Evolutionary conservation across 1,139 yeast genomes (phyloP).

Genomic region (Geotrichum phurueaensis): DNA sequence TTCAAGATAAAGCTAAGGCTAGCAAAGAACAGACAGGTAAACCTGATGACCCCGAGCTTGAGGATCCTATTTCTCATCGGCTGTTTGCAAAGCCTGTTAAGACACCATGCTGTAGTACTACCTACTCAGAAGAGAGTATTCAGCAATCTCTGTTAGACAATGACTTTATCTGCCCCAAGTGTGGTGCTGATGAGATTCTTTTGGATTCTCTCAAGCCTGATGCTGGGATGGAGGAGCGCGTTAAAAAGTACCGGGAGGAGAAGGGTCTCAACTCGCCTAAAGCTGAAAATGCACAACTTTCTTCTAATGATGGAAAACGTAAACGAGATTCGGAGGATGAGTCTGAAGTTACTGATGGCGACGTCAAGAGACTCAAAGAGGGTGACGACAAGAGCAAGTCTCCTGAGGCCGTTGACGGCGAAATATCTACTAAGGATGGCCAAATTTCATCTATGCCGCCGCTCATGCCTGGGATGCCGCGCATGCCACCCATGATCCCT

Average conservation of each 20-base stretch:
- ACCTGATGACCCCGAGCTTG: slow-evolving; percentile 55
- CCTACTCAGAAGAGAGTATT: slow-evolving; percentile 54
- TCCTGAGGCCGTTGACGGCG: slow-evolving; percentile 14
- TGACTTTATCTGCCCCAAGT: slow-evolving; percentile 88
- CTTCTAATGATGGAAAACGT: slow-evolving; percentile 15
- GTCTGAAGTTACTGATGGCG: slow-evolving; percentile 10
- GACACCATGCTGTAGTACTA: slow-evolving; percentile 73
- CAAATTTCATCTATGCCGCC: slow-evolving; percentile 2
- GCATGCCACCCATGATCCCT: slow-evolving; percentile 22
- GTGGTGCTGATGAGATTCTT: slow-evolving; percentile 66
- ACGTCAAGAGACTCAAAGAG: slow-evolving; percentile 11
- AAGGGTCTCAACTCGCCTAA: slow-evolving; percentile 31
- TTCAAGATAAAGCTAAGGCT: slow-evolving; percentile 52
- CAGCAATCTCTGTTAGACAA: slow-evolving; percentile 72
- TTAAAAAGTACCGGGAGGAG: slow-evolving; percentile 48
- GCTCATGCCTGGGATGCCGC: slow-evolving; percentile 15
- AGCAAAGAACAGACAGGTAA: slow-evolving; percentile 32
- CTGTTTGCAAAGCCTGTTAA: slow-evolving; percentile 68
- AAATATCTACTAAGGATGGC: slow-evolving; percentile 9
- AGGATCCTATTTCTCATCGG: slow-evolving; percentile 55
- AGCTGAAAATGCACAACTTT: slow-evolving; percentile 1
- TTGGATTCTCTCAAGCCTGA: slow-evolving; percentile 67
- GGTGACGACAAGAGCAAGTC: slow-evolving; percentile 4
- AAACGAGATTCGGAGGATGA: slow-evolving; percentile 20
- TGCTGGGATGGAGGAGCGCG: slow-evolving; percentile 49